A percentile compares a stretch with the other conserved stretches of the same genome.
These are phyloP conservation scores for Arthrinium phaeospermum DNA, from an alignment of 2,329 filamentous ascomycete species.

Conservation along the genomic window DNA sequence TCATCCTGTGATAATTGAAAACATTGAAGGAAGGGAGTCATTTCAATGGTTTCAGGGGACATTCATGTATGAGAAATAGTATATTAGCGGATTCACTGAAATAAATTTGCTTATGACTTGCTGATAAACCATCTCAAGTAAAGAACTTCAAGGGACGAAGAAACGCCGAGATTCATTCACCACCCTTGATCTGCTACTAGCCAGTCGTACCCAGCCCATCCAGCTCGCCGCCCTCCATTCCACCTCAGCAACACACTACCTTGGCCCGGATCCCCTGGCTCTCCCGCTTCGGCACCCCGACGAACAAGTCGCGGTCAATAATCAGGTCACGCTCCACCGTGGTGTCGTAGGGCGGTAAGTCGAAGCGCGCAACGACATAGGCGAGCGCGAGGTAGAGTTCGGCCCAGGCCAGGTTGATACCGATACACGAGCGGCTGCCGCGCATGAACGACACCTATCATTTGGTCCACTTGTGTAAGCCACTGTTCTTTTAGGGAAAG, in stretches of 20 bases:
- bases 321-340: neutral
- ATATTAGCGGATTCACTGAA: neutral
- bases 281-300: neutral
- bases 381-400: slow-evolving; percentile 15
- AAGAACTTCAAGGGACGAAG: neutral
- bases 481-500: too few relatives aligned
- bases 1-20: too few relatives aligned
- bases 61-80: neutral
- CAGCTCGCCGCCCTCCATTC: too few relatives aligned
- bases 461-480: too few relatives aligned
- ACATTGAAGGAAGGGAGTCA: too few relatives aligned
- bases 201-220: neutral
- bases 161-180: too few relatives aligned
- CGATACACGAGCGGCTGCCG: slow-evolving; percentile 1
- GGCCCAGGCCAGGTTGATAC: slow-evolving; percentile 16
- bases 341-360: neutral
- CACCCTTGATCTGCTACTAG: too few relatives aligned
- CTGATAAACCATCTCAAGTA: neutral
- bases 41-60: neutral
- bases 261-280: neutral
- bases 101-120: neutral
- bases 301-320: neutral
- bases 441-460: slow-evolving; percentile 4
- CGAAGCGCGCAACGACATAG: neutral
- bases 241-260: neutral